Base-by-base conservation (phyloP, 202 grass and related monocot genomes). In the Elaeis oleifera region DNA sequence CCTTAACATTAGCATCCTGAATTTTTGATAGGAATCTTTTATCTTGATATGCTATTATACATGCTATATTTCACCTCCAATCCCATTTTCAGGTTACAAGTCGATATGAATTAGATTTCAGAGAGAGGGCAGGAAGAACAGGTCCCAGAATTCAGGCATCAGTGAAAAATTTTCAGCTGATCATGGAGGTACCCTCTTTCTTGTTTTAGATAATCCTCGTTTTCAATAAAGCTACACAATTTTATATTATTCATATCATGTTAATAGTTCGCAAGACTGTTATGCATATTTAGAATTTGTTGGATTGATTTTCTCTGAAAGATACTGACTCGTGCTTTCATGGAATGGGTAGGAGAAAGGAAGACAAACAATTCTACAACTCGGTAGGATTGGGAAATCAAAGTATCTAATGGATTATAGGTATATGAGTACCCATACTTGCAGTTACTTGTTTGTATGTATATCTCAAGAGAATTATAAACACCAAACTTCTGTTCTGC, bases 351-450 rank as follows among this genome's bases (percentile, higher is more conserved):
- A 92, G 84, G 84, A 92, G 17, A 97, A 85, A 6, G 77, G 82
- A 52, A 86, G 71, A 51, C 88, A 92, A 52, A 97, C 88, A 15
- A 69, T 97, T 22, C 58, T 97, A 77, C 92, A 92, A 64, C 82
- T 92, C 44, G 92, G 88, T 0, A 85, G 80, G 64, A 76, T 97
- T 56, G 88, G 79, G 1, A 86, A 83, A 59, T 89, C 82, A 13
- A 97, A 82, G 64, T 97, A 97, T 51, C 75, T 89, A 61, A 81
- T 97, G 84, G 87, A 97, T 39, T 97, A 91, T 55, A 97, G 87
- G 92, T 85, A 79, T 70, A 28, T 56, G 4, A 23, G 23, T 23
- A 5, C 5, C 11, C 24, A 14, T 56, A 21, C 3, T 56, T 56
- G 23, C 20, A 15, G 8, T 4, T 11, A 14, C 0, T 29, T 21